phyloP scores from a whole-genome alignment of 208 protist genomes.

The Trypanosomatidae sp. region DNA sequence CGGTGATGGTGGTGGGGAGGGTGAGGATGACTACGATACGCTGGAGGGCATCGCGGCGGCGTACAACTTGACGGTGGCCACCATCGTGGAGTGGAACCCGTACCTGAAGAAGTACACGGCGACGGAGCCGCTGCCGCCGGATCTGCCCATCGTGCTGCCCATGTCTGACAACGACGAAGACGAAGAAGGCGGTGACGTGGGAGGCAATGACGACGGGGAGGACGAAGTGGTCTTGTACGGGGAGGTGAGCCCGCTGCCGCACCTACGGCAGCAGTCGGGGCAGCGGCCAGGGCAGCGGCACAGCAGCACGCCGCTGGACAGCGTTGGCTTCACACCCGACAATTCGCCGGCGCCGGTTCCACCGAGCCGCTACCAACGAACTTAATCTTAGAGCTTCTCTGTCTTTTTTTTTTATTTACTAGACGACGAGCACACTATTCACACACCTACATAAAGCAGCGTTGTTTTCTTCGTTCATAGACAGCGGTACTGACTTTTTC shows the following conservation, averaged over 20 bases:
- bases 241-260: background rate
- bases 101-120: conserved; percentile 51
- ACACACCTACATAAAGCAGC: too few species aligned
- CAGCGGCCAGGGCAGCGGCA: too few species aligned
- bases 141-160: conserved; percentile 70
- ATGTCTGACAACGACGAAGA: conserved; percentile 30
- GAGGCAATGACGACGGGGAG: too few species aligned
- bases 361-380: too few species aligned
- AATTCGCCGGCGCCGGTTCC: conserved; percentile 15
- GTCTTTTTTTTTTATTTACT: too few species aligned
- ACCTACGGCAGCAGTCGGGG: background rate
- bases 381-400: background rate
- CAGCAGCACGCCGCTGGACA: too few species aligned
- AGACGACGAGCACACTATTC: too few species aligned
- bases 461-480: too few species aligned
- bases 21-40: conserved; percentile 63
- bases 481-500: too few species aligned
- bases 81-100: conserved; percentile 64
- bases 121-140: conserved; percentile 65
- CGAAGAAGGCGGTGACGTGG: too few species aligned
- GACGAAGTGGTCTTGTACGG: background rate
- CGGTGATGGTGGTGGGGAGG: too few species aligned
- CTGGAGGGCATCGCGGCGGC: conserved; percentile 53
- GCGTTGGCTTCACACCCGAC: background rate
- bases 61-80: conserved; percentile 46